A percentile compares a stretch with the other conserved stretches of the same genome.
Conservation (phyloP, 2,329 filamentous ascomycete genomes). For the Mycogone perniciosa region DNA sequence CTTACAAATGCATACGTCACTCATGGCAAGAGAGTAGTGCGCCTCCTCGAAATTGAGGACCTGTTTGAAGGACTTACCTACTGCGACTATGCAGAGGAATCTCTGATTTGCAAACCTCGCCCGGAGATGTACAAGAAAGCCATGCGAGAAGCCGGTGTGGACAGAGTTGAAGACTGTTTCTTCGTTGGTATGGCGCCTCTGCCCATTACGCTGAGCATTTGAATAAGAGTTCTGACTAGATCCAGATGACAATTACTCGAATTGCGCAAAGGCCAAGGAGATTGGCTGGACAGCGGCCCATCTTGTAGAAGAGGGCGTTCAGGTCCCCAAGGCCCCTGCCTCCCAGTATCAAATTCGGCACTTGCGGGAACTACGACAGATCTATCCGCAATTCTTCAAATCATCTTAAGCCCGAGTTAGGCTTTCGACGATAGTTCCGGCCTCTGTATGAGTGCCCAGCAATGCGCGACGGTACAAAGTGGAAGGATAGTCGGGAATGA, state of each 20-base stretch:
- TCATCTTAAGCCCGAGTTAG: conserved; percentile 17
- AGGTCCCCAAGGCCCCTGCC: conserved; percentile 55
- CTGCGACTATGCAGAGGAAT: conserved; percentile 74
- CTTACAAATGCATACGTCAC: conserved; percentile 94
- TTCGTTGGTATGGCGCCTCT: conserved; percentile 68
- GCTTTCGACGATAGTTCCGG: too few species aligned
- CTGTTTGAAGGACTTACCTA: conserved; percentile 92
- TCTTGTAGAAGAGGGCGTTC: conserved; percentile 70
- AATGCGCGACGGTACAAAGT: too few species aligned
- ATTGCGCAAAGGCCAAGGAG: conserved; percentile 69
- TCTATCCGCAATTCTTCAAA: conserved; percentile 87
- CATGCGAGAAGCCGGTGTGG: conserved; percentile 74
- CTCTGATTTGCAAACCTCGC: conserved; percentile 81
- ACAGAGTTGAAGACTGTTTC: conserved; percentile 66
- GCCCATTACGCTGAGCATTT: neutral
- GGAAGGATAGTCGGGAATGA: too few species aligned
- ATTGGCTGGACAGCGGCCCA: conserved; percentile 85
- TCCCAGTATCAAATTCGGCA: conserved; percentile 69
- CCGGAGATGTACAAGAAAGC: conserved; percentile 80
- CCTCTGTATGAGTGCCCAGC: too few species aligned
- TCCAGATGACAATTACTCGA: conserved; percentile 77
- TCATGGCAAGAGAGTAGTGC: conserved; percentile 77
- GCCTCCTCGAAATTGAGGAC: conserved; percentile 74
- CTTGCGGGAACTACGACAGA: conserved; percentile 65
- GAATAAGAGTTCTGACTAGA: conserved; percentile 1